Evolutionary conservation across 306 rosid genomes (phyloP), one percentile per base, ranked within the genome.

Genomic region (Lathyrus oleraceus): DNA sequence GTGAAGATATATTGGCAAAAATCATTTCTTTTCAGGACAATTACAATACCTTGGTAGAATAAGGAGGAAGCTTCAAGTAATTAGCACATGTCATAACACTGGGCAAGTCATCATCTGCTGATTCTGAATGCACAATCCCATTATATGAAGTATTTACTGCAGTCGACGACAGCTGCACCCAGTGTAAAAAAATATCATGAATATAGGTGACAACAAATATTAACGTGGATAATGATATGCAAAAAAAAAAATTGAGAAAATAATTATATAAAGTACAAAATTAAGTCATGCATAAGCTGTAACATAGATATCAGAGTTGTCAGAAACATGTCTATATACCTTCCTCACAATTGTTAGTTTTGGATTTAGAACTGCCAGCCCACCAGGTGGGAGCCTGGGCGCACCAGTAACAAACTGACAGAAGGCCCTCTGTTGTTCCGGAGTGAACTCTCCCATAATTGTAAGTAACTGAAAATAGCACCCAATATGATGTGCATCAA

Each of bases 61-160:
- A 95, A 10, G 99, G 97, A 82, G 99, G 99, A 66, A 95, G 99
- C 82, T 95, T 95, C 76, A 95, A 80, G 85, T 95, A 95, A 86
- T 95, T 95, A 51, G 99, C 99, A 76, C 99, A 95, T 2, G 99
- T 95, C 99, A 95, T 95, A 57, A 95, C 99, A 85, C 99, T 95
- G 0, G 99, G 99, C 86, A 95, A 76, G 77, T 95, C 99, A 61
- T 95, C 97, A 74, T 95, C 99, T 11, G 97, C 95, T 45, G 87
- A 70, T 73, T 95, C 99, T 14, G 87, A 77, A 69, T 87, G 83
- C 57, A 92, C 97, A 5, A 80, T 87, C 48, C 91, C 97, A 59
- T 88, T 89, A 10, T 87, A 21, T 11, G 95, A 81, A n/a, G 87
- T 67, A 77, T 87, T 89, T 43, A 65, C 78, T 6, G 91, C 82